A percentile compares a stretch with the other conserved stretches of the same genome.
Conservation (phyloP, 2,329 filamentous ascomycete genomes). For the Teratosphaeriaceae sp. region DNA sequence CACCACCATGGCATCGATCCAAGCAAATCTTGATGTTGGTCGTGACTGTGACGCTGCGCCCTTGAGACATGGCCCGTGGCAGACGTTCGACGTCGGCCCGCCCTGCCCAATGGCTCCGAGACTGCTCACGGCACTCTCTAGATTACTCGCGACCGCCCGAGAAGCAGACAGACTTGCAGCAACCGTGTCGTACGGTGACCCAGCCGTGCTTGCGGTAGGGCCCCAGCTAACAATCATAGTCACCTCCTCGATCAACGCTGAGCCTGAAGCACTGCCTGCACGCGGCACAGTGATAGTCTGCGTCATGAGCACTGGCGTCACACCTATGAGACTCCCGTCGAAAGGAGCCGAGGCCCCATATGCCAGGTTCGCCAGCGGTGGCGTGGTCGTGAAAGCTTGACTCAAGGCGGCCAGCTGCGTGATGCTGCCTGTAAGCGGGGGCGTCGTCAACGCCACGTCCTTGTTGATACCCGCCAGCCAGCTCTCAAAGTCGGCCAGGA, state of each 20-base stretch:
- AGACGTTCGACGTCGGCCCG: neutral
- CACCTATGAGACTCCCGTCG: conserved; percentile 5
- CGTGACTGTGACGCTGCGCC: neutral
- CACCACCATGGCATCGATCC: neutral
- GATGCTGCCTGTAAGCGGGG: conserved; percentile 5
- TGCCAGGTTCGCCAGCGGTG: conserved; percentile 9
- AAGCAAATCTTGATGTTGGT: neutral
- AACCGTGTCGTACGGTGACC: neutral
- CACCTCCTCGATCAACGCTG: neutral
- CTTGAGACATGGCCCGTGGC: neutral
- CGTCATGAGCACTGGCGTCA: conserved; percentile 6
- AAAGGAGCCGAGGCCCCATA: conserved; percentile 5
- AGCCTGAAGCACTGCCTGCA: neutral
- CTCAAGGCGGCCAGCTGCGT: neutral
- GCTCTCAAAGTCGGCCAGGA: neutral
- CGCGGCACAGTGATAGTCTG: neutral
- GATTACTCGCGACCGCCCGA: neutral
- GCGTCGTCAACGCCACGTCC: neutral
- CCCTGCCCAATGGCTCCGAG: conserved; percentile 1
- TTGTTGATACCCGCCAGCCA: neutral
- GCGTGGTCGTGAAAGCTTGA: conserved; percentile 5
- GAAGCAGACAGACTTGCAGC: neutral
- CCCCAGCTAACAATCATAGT: conserved; percentile 1
- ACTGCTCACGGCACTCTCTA: conserved; percentile 1
- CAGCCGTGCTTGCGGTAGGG: neutral